phyloP scores from a whole-genome alignment of 495 filamentous ascomycete species.

The Echria macrotheca region DNA sequence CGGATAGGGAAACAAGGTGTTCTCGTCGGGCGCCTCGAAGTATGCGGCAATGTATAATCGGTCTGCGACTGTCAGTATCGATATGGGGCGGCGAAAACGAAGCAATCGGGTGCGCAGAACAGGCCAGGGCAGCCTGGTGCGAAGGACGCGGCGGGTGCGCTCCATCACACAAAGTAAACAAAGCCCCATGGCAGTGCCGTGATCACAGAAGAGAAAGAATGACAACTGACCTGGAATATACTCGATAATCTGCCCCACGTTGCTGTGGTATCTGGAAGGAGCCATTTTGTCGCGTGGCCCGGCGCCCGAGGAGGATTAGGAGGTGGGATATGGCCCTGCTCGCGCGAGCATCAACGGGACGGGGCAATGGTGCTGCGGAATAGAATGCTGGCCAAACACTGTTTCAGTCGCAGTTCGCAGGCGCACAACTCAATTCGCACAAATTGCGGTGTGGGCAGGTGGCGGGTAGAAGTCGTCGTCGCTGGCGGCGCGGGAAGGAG shows the following conservation, averaged over 20 bases:
- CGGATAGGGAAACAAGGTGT: constrained; percentile 84
- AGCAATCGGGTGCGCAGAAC: neutral
- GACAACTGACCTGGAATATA: constrained; percentile 52
- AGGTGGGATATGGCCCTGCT: neutral
- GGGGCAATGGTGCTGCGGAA: neutral
- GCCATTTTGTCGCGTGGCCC: constrained; percentile 30
- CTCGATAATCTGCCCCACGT: constrained; percentile 51
- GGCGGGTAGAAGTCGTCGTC: no score
- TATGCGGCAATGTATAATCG: constrained; percentile 94
- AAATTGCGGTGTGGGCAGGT: no score
- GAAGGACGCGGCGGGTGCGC: neutral
- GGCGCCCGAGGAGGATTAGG: neutral
- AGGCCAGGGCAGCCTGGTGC: neutral
- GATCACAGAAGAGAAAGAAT: neutral
- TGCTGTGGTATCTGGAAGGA: constrained; percentile 36
- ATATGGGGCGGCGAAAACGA: neutral
- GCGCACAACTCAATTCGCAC: no score
- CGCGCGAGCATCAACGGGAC: constrained; percentile 3
- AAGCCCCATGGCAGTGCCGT: neutral
- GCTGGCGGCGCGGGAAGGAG: no score
- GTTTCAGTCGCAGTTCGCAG: no score
- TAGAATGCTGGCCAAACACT: no score
- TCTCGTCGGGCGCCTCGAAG: constrained; percentile 67
- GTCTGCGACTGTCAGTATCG: constrained; percentile 54
- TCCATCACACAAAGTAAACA: constrained; percentile 9